These are phyloP conservation scores for Monilinia vaccinii-corymbosi DNA, from an alignment of 2,329 filamentous ascomycete species.

Conservation along the genomic window DNA sequence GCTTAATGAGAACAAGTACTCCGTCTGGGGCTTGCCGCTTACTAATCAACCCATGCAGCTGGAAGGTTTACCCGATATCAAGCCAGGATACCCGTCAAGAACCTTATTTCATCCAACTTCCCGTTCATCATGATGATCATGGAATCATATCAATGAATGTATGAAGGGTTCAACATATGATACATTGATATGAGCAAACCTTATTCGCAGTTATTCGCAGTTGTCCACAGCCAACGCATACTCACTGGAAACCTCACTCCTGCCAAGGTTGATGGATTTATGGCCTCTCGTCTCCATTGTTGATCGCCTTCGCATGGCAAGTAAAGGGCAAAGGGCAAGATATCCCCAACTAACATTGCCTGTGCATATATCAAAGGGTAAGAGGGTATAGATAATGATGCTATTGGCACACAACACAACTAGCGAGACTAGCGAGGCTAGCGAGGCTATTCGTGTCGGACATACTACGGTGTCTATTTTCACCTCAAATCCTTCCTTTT, in stretches of 20 bases:
- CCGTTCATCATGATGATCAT: not conserved
- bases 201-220: too few relatives aligned
- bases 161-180: too few relatives aligned
- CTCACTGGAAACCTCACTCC: not conserved
- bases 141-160: not conserved
- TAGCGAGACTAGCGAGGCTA: not conserved
- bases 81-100: not conserved
- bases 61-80: not conserved
- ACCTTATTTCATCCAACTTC: not conserved
- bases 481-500: not conserved
- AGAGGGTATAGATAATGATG: not conserved
- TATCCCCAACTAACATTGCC: too few relatives aligned
- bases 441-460: not conserved
- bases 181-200: too few relatives aligned
- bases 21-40: not conserved
- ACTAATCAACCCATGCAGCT: not conserved
- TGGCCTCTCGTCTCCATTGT: not conserved
- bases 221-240: not conserved
- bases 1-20: too few relatives aligned
- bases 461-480: conserved; percentile 5
- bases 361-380: too few relatives aligned
- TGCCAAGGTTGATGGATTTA: not conserved
- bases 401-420: not conserved
- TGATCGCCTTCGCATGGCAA: not conserved
- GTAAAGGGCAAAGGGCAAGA: not conserved